Base-by-base conservation (phyloP, 2,329 filamentous ascomycete genomes). In the Diaporthe velutina region DNA sequence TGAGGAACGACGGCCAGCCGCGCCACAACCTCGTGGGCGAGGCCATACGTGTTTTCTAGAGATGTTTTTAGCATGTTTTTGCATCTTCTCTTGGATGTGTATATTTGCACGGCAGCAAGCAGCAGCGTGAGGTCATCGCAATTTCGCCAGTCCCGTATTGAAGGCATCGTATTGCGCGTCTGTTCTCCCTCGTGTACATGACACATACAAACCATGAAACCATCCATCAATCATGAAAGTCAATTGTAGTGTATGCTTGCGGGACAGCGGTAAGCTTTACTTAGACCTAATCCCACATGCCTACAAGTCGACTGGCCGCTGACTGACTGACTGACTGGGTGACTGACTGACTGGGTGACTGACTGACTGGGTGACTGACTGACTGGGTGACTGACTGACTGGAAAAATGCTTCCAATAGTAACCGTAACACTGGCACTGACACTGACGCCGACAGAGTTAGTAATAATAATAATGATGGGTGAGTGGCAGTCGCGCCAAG, bases 111-210 rank as follows among this genome's bases (percentile, higher is more conserved):
- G 64, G 52, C 12, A 55, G 54, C 40, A 45, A 67, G 52, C 60
- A 68, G 58, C 54, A 57, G 25, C 17, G 52, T 74, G 74, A 73
- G 67, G 66, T 76, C 72, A 76, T 72, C 68, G 74, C 60, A 76
- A 76, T 76, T 40, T 76, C 74, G 60, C 61, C 70, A 42, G 38
- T 54, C 70, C 70, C 70, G 70, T 72, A 72, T 72, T n/a, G 64
- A 68, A 30, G n/a, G 48, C 45, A 38, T 54, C 64, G 57, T 58
- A 42, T 71, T 60, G 55, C 55, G 68, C 57, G 48, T 72, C 42
- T 64, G 45, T 30, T 54, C 38, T 45, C 28, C 5, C 15, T 54
- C 42, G 45, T n/a, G 61, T 38, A 67, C 61, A 67, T 52, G 61
- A 67, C 61, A 52, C 42, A 67, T 52, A 52, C 61, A 67, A 52